These are phyloP conservation scores for Penicillium dipodomyicola DNA, from an alignment of 495 filamentous ascomycete genomes.

Conservation along the genomic window DNA sequence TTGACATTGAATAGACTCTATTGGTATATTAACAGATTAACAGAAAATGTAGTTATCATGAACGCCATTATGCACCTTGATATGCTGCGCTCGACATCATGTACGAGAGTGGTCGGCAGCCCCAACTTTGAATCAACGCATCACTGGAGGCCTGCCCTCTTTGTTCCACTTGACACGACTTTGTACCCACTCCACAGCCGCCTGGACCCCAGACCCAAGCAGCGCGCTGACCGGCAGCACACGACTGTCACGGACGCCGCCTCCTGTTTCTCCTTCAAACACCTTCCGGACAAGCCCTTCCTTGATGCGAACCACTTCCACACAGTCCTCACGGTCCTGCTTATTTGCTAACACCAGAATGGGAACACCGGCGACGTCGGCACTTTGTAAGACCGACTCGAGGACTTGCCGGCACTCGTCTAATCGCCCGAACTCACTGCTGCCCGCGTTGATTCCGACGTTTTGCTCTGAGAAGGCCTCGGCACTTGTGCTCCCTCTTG, in stretches of 20 bases:
- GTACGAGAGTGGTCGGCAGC: background rate
- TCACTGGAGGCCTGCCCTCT: slow-evolving; percentile 85
- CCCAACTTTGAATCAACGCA: slow-evolving; percentile 59
- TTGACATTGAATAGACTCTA: slow-evolving; percentile 11
- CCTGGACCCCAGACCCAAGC: slow-evolving; percentile 84
- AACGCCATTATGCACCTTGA: slow-evolving; percentile 23
- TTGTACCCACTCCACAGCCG: slow-evolving; percentile 94
- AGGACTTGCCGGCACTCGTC: slow-evolving; percentile 87
- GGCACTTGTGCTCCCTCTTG: slow-evolving; percentile 7
- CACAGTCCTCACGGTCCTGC: slow-evolving; percentile 94
- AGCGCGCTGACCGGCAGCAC: slow-evolving; percentile 90
- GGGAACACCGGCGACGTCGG: slow-evolving; percentile 85
- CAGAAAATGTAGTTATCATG: slow-evolving; percentile 16
- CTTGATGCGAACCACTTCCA: slow-evolving; percentile 96
- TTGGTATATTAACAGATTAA: slow-evolving; percentile 24
- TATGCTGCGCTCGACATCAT: slow-evolving; percentile 7
- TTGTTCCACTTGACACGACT: slow-evolving; percentile 93
- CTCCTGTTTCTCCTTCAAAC: slow-evolving; percentile 88
- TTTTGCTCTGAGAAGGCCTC: slow-evolving; percentile 37
- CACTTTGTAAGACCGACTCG: slow-evolving; percentile 77
- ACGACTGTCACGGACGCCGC: slow-evolving; percentile 78
- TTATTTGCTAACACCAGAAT: slow-evolving; percentile 94
- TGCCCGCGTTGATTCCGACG: slow-evolving; percentile 44
- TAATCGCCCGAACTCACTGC: slow-evolving; percentile 62
- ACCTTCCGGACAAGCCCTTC: slow-evolving; percentile 91